Conservation (phyloP, 495 filamentous ascomycete genomes). For the Talaromyces adpressus region DNA sequence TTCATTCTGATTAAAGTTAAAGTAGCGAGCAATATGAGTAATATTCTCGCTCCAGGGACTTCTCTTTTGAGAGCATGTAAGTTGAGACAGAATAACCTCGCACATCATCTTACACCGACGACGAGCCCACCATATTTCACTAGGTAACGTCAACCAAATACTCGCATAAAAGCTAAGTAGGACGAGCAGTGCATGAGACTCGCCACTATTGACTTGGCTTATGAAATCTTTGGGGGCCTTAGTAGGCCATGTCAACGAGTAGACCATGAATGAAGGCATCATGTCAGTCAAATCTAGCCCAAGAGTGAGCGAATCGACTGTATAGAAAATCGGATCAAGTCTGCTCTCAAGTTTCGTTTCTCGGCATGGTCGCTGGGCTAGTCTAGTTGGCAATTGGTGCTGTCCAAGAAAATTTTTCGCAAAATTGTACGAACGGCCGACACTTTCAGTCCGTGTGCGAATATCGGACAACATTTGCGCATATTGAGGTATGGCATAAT, state of each 20-base stretch:
- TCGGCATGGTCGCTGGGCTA: background rate
- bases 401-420: background rate
- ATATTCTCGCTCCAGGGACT: background rate
- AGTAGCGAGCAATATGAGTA: background rate
- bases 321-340: background rate
- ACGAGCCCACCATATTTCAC: background rate
- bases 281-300: background rate
- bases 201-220: background rate
- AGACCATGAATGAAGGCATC: slow-evolving; percentile 1
- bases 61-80: background rate
- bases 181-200: background rate
- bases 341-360: background rate
- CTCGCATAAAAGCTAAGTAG: slow-evolving; percentile 3
- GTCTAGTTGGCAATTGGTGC: background rate
- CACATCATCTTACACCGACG: background rate
- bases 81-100: background rate
- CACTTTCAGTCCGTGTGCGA: background rate
- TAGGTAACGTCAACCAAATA: background rate
- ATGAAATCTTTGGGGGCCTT: background rate
- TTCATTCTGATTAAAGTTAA: background rate
- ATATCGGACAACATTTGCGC: background rate
- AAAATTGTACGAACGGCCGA: background rate
- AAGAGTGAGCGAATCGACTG: background rate
- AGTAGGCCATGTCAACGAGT: background rate
- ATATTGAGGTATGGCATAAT: background rate